Evolutionary conservation across 2,329 filamentous ascomycete genomes (phyloP).

Genomic region (Aspergillus amoenus): DNA sequence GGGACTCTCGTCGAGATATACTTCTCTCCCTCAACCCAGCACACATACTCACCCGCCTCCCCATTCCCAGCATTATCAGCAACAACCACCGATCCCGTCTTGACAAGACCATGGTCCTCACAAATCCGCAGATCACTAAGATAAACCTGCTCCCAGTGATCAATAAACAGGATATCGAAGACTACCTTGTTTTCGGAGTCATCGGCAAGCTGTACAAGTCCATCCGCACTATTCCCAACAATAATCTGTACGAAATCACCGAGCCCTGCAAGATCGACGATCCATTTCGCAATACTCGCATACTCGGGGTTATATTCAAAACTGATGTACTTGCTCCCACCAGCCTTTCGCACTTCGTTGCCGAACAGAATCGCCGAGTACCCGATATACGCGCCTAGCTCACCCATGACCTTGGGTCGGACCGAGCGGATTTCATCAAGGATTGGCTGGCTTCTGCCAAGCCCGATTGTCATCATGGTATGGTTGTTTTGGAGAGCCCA

Average conservation of each 20-base stretch:
- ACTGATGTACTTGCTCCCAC: conserved; percentile 64
- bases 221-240: conserved; percentile 61
- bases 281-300: conserved; percentile 65
- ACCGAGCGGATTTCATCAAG: neutral
- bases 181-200: conserved; percentile 43
- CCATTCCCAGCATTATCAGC: neutral
- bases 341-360: conserved; percentile 50
- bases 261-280: conserved; percentile 66
- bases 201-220: conserved; percentile 33
- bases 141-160: conserved; percentile 75
- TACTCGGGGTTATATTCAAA: conserved; percentile 72
- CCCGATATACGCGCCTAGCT: conserved; percentile 76
- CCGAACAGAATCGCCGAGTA: conserved; percentile 76
- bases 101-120: conserved; percentile 65
- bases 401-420: conserved; percentile 64
- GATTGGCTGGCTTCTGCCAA: neutral
- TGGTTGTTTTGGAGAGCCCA: neutral
- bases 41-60: neutral
- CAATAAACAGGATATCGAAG: conserved; percentile 70
- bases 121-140: conserved; percentile 70
- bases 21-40: neutral
- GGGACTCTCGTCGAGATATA: neutral
- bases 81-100: conserved; percentile 43
- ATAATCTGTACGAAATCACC: conserved; percentile 64
- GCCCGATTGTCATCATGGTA: neutral